Evolutionary conservation across 192 early-diverging fungal species (phyloP).

Genomic region (Linnemannia hyalina): DNA sequence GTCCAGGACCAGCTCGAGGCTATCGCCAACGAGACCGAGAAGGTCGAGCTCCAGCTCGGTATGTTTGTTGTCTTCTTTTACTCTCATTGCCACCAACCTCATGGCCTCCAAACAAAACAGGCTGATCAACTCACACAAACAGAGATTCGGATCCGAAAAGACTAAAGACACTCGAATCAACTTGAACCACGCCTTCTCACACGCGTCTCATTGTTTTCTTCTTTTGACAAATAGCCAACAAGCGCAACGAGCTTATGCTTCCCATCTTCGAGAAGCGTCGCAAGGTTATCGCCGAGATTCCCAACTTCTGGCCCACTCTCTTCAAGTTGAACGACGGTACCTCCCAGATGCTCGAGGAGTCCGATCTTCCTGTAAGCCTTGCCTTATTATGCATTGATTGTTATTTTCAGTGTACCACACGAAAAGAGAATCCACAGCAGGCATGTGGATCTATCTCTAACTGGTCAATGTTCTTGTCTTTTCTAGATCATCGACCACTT

Average conservation of each 20-base stretch:
- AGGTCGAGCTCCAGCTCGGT: conserved; percentile 51
- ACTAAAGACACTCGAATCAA: not conserved
- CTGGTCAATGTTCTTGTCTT: not conserved
- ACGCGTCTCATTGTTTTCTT: not conserved
- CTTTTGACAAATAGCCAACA: conserved; percentile 18
- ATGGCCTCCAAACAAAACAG: not conserved
- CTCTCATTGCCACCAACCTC: no score
- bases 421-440: not conserved
- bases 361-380: conserved; percentile 36
- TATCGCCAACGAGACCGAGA: conserved; percentile 25
- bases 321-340: conserved; percentile 47
- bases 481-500: conserved; percentile 41
- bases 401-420: not conserved
- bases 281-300: conserved; percentile 63
- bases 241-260: conserved; percentile 44
- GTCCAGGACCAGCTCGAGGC: conserved; percentile 27
- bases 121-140: not conserved
- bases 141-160: not conserved
- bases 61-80: not conserved
- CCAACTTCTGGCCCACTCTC: conserved; percentile 69
- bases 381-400: not conserved
- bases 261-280: conserved; percentile 64
- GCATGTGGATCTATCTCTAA: not conserved
- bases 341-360: conserved; percentile 21
- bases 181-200: not conserved